Base-by-base conservation (phyloP, 2,329 filamentous ascomycete species). In the Apiospora pterosperma region DNA sequence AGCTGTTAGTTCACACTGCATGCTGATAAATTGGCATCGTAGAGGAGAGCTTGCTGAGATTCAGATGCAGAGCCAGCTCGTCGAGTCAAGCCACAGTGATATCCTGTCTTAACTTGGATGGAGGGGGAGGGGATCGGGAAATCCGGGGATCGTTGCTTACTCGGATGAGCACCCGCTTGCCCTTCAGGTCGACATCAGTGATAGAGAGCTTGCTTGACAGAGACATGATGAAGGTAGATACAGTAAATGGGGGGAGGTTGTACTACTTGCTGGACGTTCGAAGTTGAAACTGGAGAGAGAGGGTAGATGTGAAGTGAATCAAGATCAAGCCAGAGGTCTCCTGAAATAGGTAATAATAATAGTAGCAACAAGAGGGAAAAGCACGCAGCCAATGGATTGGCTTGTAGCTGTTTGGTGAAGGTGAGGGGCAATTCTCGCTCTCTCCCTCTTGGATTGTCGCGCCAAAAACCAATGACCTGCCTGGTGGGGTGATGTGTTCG, bases 191-290 rank as follows among this genome's bases (percentile, higher is more conserved):
- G 76, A 97, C 90, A 78, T 99, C 95, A 71, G 89, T 92, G 82
- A 99, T 97, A 73, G 93, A 92, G 75, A 99, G 92, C 88, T 99
- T 99, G 88, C 90, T 97, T 75, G 94, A 92, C 78, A 99, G 92
- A 89, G 96, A 98, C 96, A 99, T 99, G 67, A 75, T 88, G 34
- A n/a, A 21, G 36, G 58, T 36, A 60, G 38, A 36, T 60, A 19
- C 34, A 39, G 58, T 25, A 38, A 60, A 16, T 60, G 16, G 34
- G 14, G n/a, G 23, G 23, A n/a, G 21, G 25, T 60, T 39, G 36
- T 25, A 34, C 23, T 38, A 36, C n/a, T 60, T 60, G 11, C 58
- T 38, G 36, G n/a, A 41, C 19, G 10, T 10, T 11, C 19, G 34
- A 60, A 25, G 58, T 41, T 41, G 34, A 36, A 39, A 59, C 58